Evolutionary conservation across 192 early-diverging fungal genomes (phyloP), one percentile per base, ranked within the genome.

Genomic region (Spizellomyces punctatus): DNA sequence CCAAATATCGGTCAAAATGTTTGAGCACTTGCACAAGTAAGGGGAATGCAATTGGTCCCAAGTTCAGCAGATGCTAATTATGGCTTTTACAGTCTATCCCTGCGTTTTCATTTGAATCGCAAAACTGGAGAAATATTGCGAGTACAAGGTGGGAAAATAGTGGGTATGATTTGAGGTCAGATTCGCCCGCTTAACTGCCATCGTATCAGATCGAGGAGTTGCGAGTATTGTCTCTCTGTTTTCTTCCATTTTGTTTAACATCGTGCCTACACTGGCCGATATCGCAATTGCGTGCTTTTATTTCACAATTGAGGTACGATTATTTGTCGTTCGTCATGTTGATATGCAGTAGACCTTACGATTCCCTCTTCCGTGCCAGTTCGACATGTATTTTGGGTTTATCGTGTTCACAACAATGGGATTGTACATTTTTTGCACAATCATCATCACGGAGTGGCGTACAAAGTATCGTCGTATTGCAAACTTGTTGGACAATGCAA

Each of bases 101-200:
- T 98, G n/a, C 88, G 89, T 14, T 99, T 93, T 76, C 96, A 99
- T 67, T 85, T 98, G 46, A 92, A 91, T 71, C 90, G 96, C 63
- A 98, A 98, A 73, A 98, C 96, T 0, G 94, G 94, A 49, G 95
- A 98, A 76, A 87, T 98, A 9, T 86, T 99, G 19, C 87, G 96
- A 9, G 94, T 98, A 14, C 71, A 72, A 47, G 66, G 66, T 68
- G 27, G 27, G 27, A 58, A 61, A 36, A 27, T 61, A 12, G 16
- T 16, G 22, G 92, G 87, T 89, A 93, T 63, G 82, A 90, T 6
- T 91, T 91, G 19, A 91, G 85, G 2, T 79, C 27, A 36, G n/a
- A 59, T 16, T 90, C 88, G 10, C 76, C 96, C 6, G 69, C 97
- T 19, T 87, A 82, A n/a, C 89, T 89, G 19, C 78, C 96, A n/a